Percentiles rank a stretch among this genome's conserved stretches.
Evolutionary conservation across 2,329 filamentous ascomycete genomes (phyloP).

Genomic region (Xylaria polymorpha): DNA sequence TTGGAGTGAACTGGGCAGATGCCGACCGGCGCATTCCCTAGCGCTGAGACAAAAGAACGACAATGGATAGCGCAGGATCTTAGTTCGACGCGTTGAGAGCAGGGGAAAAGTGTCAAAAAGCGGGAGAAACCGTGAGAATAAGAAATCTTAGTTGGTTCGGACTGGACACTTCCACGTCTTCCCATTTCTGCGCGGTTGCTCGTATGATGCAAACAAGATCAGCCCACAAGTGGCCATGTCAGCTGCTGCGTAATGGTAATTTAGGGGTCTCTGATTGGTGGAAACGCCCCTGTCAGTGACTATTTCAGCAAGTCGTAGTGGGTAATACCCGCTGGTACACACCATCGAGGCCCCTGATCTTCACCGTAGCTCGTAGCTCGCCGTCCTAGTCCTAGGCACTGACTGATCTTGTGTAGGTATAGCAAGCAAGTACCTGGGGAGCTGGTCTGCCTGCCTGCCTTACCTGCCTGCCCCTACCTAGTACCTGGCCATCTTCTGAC

Average conservation of each 20-base stretch:
- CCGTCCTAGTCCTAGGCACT: background rate
- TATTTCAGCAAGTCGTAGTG: conserved; percentile 21
- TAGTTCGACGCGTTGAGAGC: background rate
- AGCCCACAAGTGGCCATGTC: conserved; percentile 36
- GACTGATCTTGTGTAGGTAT: background rate
- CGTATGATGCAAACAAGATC: conserved; percentile 37
- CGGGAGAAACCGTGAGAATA: conserved; percentile 10
- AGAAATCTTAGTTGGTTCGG: conserved; percentile 11
- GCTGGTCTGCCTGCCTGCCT: background rate
- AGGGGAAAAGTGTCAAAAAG: background rate
- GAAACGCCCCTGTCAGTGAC: conserved; percentile 5
- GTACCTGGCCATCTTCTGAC: conserved; percentile 15
- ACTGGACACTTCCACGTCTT: conserved; percentile 32
- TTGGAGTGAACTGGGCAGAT: conserved; percentile 3
- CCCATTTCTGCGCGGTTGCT: conserved; percentile 27
- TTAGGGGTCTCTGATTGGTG: conserved; percentile 14
- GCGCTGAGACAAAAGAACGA: background rate
- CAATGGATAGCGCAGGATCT: background rate
- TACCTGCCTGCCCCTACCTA: background rate
- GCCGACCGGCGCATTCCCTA: background rate
- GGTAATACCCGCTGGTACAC: conserved; percentile 18
- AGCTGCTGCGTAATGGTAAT: conserved; percentile 35
- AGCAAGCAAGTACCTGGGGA: background rate
- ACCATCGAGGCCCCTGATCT: conserved; percentile 23
- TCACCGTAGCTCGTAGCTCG: conserved; percentile 5